These are phyloP conservation scores for Didymella keratinophila DNA, from an alignment of 2,329 filamentous ascomycete species.

Conservation along the genomic window DNA sequence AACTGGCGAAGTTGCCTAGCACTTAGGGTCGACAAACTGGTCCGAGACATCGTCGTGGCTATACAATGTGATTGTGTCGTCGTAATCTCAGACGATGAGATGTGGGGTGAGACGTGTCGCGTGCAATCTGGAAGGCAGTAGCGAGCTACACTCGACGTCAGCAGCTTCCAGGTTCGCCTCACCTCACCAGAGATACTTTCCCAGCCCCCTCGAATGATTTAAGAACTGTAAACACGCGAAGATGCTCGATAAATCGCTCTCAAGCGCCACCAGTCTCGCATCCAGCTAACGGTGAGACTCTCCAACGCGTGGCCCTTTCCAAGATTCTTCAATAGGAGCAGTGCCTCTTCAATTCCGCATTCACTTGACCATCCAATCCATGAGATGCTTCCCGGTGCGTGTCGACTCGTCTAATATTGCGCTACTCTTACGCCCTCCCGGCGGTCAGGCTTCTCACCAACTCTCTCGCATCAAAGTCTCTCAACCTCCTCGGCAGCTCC, in stretches of 20 bases:
- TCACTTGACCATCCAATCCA: no score
- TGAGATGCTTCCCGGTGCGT: no score
- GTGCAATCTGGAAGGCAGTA: background rate
- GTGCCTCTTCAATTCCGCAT: background rate
- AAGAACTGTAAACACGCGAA: background rate
- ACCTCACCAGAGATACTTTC: background rate
- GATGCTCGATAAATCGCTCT: background rate
- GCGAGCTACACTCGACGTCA: background rate
- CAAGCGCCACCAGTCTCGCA: background rate
- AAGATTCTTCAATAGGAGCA: no score
- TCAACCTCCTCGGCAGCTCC: slow-evolving; percentile 24
- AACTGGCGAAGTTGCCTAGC: background rate
- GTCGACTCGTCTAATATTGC: no score
- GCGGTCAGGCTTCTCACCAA: slow-evolving; percentile 16
- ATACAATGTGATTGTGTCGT: background rate
- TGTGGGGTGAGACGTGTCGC: background rate
- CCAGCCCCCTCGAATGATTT: background rate
- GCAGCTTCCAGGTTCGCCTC: background rate
- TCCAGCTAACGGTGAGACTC: background rate
- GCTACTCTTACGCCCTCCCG: background rate
- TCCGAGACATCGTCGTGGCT: background rate
- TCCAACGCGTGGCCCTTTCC: background rate
- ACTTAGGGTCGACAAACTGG: background rate
- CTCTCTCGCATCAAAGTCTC: slow-evolving; percentile 13
- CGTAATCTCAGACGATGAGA: background rate